Evolutionary conservation across 2,329 filamentous ascomycete species (phyloP).

Genomic region (Nigrograna mackinnonii): DNA sequence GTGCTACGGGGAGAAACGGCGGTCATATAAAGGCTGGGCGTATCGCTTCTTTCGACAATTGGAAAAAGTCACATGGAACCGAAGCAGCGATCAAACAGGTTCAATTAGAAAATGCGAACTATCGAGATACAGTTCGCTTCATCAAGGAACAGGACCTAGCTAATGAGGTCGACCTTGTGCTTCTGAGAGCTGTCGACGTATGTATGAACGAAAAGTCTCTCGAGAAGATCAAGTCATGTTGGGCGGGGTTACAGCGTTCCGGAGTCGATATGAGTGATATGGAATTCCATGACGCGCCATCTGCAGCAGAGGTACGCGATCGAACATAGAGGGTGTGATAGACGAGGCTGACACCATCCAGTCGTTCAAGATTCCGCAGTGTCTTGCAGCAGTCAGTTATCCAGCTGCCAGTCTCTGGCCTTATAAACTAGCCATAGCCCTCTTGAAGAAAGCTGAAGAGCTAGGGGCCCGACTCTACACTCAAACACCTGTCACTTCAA

Average conservation of each 20-base stretch:
- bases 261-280: not conserved
- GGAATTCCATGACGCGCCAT: not conserved
- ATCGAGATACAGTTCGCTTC: not conserved
- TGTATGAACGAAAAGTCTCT: not conserved
- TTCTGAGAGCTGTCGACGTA: not conserved
- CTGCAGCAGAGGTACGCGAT: not conserved
- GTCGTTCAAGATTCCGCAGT: not conserved
- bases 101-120: not conserved
- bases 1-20: conserved; percentile 1
- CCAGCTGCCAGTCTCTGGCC: not conserved
- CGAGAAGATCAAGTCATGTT: not conserved
- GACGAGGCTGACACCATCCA: too few relatives aligned
- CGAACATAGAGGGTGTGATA: too few relatives aligned
- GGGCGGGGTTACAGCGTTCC: not conserved
- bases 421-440: not conserved
- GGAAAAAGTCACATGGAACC: not conserved
- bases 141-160: not conserved
- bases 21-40: not conserved
- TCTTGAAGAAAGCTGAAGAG: not conserved
- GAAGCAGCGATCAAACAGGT: not conserved
- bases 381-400: not conserved
- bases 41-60: conserved; percentile 1
- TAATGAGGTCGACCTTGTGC: not conserved
- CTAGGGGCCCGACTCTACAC: not conserved
- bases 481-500: not conserved